phyloP scores from a whole-genome alignment of 2,329 filamentous ascomycete genomes.

The Chaetomiaceae sp. region DNA sequence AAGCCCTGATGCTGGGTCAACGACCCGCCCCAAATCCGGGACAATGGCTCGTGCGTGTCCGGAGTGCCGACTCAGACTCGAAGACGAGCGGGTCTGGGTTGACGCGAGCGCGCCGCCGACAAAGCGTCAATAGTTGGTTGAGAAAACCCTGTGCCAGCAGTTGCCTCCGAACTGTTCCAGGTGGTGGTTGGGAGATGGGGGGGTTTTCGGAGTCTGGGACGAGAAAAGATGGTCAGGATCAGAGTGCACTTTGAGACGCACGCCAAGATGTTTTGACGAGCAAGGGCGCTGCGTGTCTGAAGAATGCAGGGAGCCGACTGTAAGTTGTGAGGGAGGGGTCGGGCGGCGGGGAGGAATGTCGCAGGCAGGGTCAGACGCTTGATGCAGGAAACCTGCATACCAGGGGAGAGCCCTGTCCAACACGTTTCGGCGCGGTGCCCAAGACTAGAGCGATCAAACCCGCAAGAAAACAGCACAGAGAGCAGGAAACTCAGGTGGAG shows the following conservation, averaged over 20 bases:
- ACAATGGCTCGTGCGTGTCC: too few relatives aligned
- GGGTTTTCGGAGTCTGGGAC: neutral
- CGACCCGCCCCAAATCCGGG: too few relatives aligned
- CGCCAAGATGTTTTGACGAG: slow-evolving; percentile 19
- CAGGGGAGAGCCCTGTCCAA: slow-evolving; percentile 22
- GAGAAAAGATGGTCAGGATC: slow-evolving; percentile 8
- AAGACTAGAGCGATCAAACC: slow-evolving; percentile 13
- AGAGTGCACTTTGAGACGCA: neutral
- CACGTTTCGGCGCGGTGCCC: slow-evolving; percentile 22
- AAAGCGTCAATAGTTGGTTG: too few relatives aligned
- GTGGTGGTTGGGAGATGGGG: neutral
- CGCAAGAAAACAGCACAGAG: neutral
- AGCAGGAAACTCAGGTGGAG: neutral
- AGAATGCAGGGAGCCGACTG: slow-evolving; percentile 23
- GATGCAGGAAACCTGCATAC: slow-evolving; percentile 25
- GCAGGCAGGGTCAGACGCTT: slow-evolving; percentile 17
- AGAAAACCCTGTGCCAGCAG: too few relatives aligned
- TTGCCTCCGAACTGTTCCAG: too few relatives aligned
- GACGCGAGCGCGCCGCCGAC: too few relatives aligned
- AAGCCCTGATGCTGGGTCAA: neutral
- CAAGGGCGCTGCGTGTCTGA: slow-evolving; percentile 10
- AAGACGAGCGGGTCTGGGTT: too few relatives aligned
- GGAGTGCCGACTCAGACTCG: neutral
- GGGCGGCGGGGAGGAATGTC: slow-evolving; percentile 20
- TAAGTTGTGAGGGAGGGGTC: slow-evolving; percentile 10